Percentiles rank a stretch among this genome's conserved stretches.
These are phyloP conservation scores for Polytrichum formosum DNA, from an alignment of 225 moss, liverwort and hornwort species.

Conservation along the genomic window DNA sequence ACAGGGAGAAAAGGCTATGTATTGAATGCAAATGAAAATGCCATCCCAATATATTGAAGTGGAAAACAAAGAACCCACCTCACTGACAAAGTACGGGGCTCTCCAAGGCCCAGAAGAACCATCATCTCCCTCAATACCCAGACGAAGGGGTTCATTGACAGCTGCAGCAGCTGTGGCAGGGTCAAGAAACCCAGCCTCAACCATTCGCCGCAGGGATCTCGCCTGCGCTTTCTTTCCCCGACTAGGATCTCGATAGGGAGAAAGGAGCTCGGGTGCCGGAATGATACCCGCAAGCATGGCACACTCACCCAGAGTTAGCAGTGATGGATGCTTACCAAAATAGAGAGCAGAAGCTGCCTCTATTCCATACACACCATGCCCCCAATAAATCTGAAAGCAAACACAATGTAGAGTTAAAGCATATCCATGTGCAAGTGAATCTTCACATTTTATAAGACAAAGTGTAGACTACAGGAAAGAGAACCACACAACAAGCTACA, in stretches of 20 bases:
- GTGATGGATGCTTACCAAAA: conserved; percentile 92
- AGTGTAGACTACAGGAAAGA: no score
- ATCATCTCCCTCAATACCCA: conserved; percentile 75
- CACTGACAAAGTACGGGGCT: conserved; percentile 97
- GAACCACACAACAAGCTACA: no score
- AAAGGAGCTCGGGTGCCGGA: conserved; percentile 91
- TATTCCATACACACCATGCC: conserved; percentile 95
- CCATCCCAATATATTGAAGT: not conserved
- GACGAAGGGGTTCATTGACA: conserved; percentile 68
- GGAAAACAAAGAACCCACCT: conserved; percentile 41
- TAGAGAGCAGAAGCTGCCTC: conserved; percentile 93
- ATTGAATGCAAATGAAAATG: no score
- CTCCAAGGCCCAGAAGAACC: conserved; percentile 83
- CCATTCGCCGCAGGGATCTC: conserved; percentile 91
- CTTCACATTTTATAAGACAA: no score
- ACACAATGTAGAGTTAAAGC: conserved; percentile 10
- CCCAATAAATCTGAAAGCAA: conserved; percentile 92
- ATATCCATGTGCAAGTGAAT: no score
- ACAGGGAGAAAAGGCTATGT: no score
- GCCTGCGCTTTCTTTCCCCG: conserved; percentile 95
- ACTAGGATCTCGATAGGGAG: conserved; percentile 89
- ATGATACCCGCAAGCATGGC: conserved; percentile 99
- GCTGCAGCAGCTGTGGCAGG: conserved; percentile 67
- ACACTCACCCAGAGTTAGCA: conserved; percentile 84
- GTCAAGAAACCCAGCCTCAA: conserved; percentile 91